Evolutionary conservation across 139 green algal genomes (phyloP).

Genomic region (Chlorella vulgaris): DNA sequence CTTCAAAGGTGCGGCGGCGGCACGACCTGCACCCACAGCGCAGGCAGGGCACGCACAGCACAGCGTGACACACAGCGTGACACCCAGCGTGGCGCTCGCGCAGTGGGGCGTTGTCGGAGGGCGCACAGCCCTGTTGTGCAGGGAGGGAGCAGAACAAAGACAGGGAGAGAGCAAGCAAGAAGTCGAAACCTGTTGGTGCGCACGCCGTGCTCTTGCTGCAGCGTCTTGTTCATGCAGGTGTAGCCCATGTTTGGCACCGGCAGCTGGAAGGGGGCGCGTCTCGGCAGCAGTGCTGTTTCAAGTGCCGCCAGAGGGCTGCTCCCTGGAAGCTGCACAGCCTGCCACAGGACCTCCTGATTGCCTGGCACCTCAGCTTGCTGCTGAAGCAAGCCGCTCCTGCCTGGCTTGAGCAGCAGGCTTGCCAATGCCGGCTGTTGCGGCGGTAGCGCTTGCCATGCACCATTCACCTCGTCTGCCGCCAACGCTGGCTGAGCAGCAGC

Average conservation of each 20-base stretch:
- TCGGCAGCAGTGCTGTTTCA: not conserved
- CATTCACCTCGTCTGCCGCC: not conserved
- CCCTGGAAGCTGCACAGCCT: not conserved
- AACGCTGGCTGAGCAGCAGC: not conserved
- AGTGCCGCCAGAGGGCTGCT: not conserved
- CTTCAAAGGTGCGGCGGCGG: conserved; percentile 30
- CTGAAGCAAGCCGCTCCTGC: too few species aligned
- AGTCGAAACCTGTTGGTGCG: conserved; percentile 50
- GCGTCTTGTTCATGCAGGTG: conserved; percentile 64
- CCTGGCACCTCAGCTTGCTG: too few species aligned
- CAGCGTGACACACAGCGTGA: too few species aligned
- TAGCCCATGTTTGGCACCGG: conserved; percentile 72
- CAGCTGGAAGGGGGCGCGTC: not conserved
- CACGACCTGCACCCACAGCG: not conserved
- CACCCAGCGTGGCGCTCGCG: too few species aligned
- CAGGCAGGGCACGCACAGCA: too few species aligned
- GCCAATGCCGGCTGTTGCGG: too few species aligned
- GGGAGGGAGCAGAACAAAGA: not conserved
- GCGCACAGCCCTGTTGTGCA: not conserved
- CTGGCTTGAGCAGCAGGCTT: too few species aligned
- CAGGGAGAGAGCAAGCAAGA: not conserved
- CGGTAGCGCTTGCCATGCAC: too few species aligned
- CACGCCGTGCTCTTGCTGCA: conserved; percentile 53
- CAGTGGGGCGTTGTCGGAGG: too few species aligned
- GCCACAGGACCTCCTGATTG: too few species aligned